These are phyloP conservation scores for Mimosa bimucronata DNA, from an alignment of 306 rosid species.

Conservation along the genomic window DNA sequence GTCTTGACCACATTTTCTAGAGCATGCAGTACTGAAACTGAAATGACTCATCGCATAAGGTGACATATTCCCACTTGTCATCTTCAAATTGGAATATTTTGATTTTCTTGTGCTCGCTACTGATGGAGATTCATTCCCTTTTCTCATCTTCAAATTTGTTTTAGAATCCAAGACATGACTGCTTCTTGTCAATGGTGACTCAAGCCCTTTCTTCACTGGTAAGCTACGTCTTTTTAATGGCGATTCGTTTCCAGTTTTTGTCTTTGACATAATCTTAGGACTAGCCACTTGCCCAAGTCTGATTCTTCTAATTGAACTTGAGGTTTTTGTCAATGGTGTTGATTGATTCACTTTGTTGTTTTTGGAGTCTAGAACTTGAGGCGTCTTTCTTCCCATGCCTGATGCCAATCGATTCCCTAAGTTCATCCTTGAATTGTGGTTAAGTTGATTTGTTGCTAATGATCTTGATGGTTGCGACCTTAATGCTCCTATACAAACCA, in stretches of 20 bases:
- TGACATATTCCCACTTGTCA: constrained; percentile 23
- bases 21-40: constrained; percentile 9
- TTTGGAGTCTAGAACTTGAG: constrained; percentile 45
- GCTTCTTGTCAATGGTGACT: constrained; percentile 17
- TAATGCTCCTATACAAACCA: constrained; percentile 42
- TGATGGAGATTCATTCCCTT: neutral
- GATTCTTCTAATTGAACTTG: constrained; percentile 35
- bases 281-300: neutral
- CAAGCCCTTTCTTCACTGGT: constrained; percentile 23
- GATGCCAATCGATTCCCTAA: constrained; percentile 39
- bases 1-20: constrained; percentile 20
- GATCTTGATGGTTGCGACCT: constrained; percentile 39
- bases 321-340: neutral
- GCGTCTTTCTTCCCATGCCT: constrained; percentile 37
- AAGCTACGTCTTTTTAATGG: constrained; percentile 3
- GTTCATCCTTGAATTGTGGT: constrained; percentile 40
- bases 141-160: neutral
- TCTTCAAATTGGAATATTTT: constrained; percentile 27
- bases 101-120: constrained; percentile 13
- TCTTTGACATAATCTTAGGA: neutral
- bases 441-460: constrained; percentile 36
- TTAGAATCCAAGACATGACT: neutral
- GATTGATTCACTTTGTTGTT: constrained; percentile 29
- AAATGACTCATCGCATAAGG: constrained; percentile 29
- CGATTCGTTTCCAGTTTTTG: neutral